phyloP scores from a whole-genome alignment of 345 rosid genomes.

The Tarenaya hassleriana region DNA sequence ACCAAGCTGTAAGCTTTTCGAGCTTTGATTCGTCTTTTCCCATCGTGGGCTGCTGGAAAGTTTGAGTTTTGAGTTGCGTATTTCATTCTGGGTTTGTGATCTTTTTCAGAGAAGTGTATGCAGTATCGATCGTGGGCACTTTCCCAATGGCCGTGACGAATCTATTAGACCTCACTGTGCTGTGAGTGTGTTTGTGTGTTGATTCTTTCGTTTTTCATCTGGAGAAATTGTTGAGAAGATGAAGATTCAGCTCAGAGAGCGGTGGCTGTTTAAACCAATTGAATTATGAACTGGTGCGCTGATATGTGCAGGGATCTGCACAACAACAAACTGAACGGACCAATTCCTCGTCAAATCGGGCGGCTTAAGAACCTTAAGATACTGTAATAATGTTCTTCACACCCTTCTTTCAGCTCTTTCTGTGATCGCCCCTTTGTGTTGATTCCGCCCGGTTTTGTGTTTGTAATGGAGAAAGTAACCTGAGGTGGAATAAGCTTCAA shows the following conservation, averaged over 20 bases:
- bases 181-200: constrained; percentile 33
- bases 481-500: constrained; percentile 82
- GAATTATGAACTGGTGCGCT: constrained; percentile 4
- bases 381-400: constrained; percentile 38
- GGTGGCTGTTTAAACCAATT: constrained; percentile 5
- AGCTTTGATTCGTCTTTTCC: too few species aligned
- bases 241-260: background rate
- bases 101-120: constrained; percentile 50
- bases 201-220: background rate
- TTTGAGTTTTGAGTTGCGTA: background rate
- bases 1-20: constrained; percentile 53
- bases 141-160: constrained; percentile 72
- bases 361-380: constrained; percentile 64
- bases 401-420: background rate
- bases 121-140: constrained; percentile 68
- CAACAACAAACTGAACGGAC: constrained; percentile 85
- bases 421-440: background rate
- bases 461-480: constrained; percentile 36
- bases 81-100: background rate
- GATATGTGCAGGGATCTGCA: constrained; percentile 58
- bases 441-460: constrained; percentile 7
- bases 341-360: constrained; percentile 76
- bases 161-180: constrained; percentile 61
- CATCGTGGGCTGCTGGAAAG: too few species aligned
- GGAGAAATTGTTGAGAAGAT: background rate